Evolutionary conservation across 768 basidiomycete genomes (phyloP).

Genomic region (Psilocybe cyanescens): DNA sequence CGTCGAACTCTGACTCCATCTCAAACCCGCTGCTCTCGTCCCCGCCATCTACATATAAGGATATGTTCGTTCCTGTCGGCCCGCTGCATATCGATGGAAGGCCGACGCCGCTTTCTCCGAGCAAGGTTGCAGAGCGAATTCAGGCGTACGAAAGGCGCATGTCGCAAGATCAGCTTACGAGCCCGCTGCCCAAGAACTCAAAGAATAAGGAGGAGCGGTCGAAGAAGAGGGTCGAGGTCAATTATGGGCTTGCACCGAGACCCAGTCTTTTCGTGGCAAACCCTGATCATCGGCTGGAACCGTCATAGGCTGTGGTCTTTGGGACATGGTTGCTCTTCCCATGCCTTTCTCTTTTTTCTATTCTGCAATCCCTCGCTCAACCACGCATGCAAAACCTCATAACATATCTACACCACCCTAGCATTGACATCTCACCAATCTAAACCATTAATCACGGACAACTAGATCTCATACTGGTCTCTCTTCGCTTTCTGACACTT

Average conservation of each 20-base stretch:
- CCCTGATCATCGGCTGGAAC: constrained; percentile 50
- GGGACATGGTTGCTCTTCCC: not conserved
- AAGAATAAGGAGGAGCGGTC: constrained; percentile 45
- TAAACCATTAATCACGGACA: not conserved
- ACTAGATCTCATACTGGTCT: not conserved
- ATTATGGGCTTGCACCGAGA: constrained; percentile 70
- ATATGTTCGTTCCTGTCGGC: constrained; percentile 4
- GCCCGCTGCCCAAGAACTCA: constrained; percentile 40
- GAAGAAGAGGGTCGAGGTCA: constrained; percentile 42
- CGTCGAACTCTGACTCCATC: not conserved
- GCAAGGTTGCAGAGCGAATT: constrained; percentile 50
- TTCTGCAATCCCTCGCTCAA: not conserved
- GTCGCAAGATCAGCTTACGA: constrained; percentile 47
- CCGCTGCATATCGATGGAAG: constrained; percentile 11
- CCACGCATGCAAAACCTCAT: not conserved
- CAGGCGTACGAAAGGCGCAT: constrained; percentile 60
- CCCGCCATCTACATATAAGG: constrained; percentile 10
- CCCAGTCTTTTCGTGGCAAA: constrained; percentile 75
- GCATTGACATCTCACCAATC: not conserved
- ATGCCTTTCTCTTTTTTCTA: not conserved
- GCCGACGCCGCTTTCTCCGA: constrained; percentile 14
- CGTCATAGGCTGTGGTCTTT: constrained; percentile 13
- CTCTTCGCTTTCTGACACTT: not conserved
- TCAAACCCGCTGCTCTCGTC: constrained; percentile 2
- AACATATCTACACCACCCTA: not conserved